Percentiles rank a stretch among this genome's conserved stretches.
Evolutionary conservation across 257 asterid genomes (phyloP).

Genomic region (Prunella vulgaris): DNA sequence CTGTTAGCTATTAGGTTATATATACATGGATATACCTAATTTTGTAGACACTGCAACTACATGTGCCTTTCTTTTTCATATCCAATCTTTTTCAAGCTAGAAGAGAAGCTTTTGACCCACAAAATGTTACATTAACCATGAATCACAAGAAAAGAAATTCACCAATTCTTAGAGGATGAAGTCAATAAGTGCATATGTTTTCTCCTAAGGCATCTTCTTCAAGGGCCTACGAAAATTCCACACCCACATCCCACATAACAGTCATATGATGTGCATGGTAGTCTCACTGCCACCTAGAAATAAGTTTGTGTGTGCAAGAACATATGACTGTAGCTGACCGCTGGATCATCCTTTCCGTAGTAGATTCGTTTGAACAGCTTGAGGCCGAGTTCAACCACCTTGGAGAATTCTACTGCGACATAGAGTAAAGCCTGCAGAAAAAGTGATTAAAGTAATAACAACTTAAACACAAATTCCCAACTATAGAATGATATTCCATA

Average conservation of each 20-base stretch:
- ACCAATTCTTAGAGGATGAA: neutral
- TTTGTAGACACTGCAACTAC: neutral
- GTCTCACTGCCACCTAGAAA: neutral
- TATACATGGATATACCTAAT: neutral
- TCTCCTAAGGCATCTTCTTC: slow-evolving; percentile 2
- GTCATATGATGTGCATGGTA: neutral
- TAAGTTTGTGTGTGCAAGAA: neutral
- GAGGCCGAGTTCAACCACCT: too few relatives aligned
- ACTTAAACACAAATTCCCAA: too few relatives aligned
- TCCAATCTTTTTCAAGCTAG: neutral
- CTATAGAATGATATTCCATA: too few relatives aligned
- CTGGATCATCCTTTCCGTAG: too few relatives aligned
- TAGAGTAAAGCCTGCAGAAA: too few relatives aligned
- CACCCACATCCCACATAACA: neutral
- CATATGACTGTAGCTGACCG: too few relatives aligned
- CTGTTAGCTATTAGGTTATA: neutral
- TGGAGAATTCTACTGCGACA: too few relatives aligned
- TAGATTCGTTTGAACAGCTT: too few relatives aligned
- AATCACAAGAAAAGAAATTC: neutral
- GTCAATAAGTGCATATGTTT: neutral
- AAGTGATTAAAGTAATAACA: too few relatives aligned
- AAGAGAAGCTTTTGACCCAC: neutral
- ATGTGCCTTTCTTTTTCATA: neutral
- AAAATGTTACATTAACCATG: neutral
- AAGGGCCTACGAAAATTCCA: neutral